A percentile compares a stretch with the other conserved stretches of the same genome.
phyloP scores from a whole-genome alignment of 768 basidiomycete species.

The Lactarius indigo region DNA sequence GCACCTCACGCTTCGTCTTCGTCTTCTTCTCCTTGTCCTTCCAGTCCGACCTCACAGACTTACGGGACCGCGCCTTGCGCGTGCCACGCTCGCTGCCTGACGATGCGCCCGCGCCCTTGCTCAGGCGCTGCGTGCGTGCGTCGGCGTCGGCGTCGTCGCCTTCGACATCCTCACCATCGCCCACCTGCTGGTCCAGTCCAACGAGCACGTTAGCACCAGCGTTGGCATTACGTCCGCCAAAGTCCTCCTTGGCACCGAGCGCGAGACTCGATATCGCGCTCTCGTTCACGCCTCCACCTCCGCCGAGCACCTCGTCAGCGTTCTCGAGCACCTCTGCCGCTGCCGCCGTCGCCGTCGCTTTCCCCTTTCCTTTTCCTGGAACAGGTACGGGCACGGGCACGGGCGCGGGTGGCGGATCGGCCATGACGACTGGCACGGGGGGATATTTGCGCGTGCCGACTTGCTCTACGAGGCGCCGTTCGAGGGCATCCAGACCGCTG shows the following conservation, averaged over 20 bases:
- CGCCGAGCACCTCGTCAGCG: not conserved
- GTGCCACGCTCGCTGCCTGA: conserved; percentile 22
- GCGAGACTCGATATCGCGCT: conserved; percentile 48
- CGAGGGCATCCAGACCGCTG: conserved; percentile 70
- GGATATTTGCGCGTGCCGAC: conserved; percentile 61
- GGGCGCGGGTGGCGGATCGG: not conserved
- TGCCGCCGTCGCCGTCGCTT: not conserved
- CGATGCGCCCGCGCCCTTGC: conserved; percentile 16
- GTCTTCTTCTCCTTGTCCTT: conserved; percentile 27
- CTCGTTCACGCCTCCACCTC: conserved; percentile 34
- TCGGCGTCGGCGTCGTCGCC: conserved; percentile 13
- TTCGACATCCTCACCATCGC: conserved; percentile 5
- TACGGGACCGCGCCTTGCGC: conserved; percentile 21
- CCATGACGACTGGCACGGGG: conserved; percentile 10
- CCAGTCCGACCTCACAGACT: conserved; percentile 9
- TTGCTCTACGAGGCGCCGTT: conserved; percentile 61
- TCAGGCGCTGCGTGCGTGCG: conserved; percentile 21
- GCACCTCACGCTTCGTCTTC: conserved; percentile 21
- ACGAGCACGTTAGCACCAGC: not conserved
- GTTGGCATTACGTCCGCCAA: conserved; percentile 36
- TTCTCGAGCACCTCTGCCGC: not conserved
- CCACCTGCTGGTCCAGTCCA: not conserved
- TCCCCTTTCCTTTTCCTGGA: conserved; percentile 2
- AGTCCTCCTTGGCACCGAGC: conserved; percentile 33
- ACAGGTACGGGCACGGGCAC: conserved; percentile 9